A percentile compares a stretch with the other conserved stretches of the same genome.
These are phyloP conservation scores for Cyclotella choctawhatcheeana DNA, from an alignment of 108 stramenopile genomes.

Conservation along the genomic window DNA sequence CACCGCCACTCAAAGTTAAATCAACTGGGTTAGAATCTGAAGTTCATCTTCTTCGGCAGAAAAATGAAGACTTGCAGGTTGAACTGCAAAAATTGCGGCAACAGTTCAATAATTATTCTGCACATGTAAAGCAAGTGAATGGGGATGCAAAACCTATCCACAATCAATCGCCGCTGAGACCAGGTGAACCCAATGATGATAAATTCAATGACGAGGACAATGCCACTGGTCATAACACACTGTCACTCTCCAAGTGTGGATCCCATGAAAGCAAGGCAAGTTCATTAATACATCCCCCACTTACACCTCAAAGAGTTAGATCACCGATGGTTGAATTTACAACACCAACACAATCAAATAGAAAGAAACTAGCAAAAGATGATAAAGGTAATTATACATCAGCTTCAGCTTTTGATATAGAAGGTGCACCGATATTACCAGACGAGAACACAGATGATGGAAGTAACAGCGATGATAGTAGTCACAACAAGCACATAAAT, in stretches of 20 bases:
- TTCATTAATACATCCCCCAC: neutral
- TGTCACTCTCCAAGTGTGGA: neutral
- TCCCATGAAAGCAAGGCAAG: neutral
- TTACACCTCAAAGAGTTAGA: too few relatives aligned
- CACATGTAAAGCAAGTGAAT: neutral
- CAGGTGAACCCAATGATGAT: neutral
- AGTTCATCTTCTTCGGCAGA: conserved; percentile 35
- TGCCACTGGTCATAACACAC: too few relatives aligned
- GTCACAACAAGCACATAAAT: conserved; percentile 43
- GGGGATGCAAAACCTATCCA: neutral
- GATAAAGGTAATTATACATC: conserved; percentile 4
- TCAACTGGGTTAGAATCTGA: conserved; percentile 39
- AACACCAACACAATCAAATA: conserved; percentile 40
- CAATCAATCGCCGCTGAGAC: neutral
- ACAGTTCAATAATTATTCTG: neutral
- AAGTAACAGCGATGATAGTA: conserved; percentile 46
- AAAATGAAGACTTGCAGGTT: conserved; percentile 39
- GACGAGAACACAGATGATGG: conserved; percentile 27
- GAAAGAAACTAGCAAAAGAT: conserved; percentile 23
- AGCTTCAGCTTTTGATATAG: too few relatives aligned
- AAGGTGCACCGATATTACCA: too few relatives aligned
- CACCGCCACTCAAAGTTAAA: neutral
- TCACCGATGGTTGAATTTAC: conserved; percentile 32
- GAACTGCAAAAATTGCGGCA: conserved; percentile 19
- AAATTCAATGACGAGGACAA: conserved; percentile 1